phyloP scores from a whole-genome alignment of 148 eudicot genomes.

The Diospyros lotus region DNA sequence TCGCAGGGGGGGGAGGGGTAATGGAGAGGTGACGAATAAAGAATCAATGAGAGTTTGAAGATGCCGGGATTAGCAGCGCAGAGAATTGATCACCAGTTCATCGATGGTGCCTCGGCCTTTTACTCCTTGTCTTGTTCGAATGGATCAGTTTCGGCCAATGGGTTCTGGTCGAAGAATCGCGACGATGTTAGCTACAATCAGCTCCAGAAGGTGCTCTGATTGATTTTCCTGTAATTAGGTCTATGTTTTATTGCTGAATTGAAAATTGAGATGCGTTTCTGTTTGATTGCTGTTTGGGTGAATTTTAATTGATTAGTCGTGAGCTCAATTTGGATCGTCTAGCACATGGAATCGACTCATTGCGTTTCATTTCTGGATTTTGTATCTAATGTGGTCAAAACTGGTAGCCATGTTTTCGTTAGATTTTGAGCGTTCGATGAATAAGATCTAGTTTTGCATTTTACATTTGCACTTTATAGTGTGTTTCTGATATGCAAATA shows the following conservation, averaged over 20 bases:
- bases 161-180: constrained; percentile 76
- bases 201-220: constrained; percentile 43
- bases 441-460: constrained; percentile 21
- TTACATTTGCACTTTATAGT: not conserved
- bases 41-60: too few species aligned
- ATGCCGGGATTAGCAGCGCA: too few species aligned
- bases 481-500: not conserved
- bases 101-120: constrained; percentile 16
- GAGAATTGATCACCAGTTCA: too few species aligned
- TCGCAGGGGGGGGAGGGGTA: too few species aligned
- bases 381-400: not conserved
- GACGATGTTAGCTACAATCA: constrained; percentile 65
- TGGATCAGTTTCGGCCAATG: constrained; percentile 59
- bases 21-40: too few species aligned
- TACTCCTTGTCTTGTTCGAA: constrained; percentile 34
- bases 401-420: not conserved
- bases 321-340: constrained; percentile 16
- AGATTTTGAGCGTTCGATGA: constrained; percentile 16
- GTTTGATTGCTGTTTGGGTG: constrained; percentile 2
- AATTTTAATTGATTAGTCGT: constrained; percentile 1
- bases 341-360: not conserved
- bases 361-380: constrained; percentile 17
- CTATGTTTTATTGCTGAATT: not conserved
- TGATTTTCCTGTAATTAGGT: not conserved
- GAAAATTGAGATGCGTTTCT: not conserved